Conservation (phyloP, 2,329 filamentous ascomycete species). For the Colletotrichum gigasporum region DNA sequence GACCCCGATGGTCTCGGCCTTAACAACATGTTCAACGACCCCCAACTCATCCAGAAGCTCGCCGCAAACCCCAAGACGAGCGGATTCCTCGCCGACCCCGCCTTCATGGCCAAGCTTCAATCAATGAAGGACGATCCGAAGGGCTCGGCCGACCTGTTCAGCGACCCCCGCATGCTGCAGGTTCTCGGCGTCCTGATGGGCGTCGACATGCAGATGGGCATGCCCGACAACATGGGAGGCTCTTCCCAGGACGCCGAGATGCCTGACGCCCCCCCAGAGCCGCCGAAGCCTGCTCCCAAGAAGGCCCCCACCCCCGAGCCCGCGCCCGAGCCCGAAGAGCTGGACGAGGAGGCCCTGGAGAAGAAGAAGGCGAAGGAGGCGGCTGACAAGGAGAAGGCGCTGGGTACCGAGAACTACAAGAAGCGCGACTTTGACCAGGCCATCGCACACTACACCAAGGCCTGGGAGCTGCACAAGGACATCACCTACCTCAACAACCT, state of each 20-base stretch:
- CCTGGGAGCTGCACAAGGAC: slow-evolving; percentile 94
- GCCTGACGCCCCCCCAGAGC: slow-evolving; percentile 68
- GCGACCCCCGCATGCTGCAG: slow-evolving; percentile 90
- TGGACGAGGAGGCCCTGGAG: slow-evolving; percentile 84
- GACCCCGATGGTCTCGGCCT: slow-evolving; percentile 75
- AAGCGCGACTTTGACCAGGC: slow-evolving; percentile 96
- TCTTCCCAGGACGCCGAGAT: slow-evolving; percentile 76
- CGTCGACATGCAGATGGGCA: slow-evolving; percentile 78
- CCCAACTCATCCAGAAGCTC: slow-evolving; percentile 88
- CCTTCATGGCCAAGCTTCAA: slow-evolving; percentile 92
- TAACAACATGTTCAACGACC: slow-evolving; percentile 95
- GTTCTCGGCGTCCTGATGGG: slow-evolving; percentile 94
- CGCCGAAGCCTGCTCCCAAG: slow-evolving; percentile 58
- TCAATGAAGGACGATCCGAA: slow-evolving; percentile 83
- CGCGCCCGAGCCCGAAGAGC: slow-evolving; percentile 71
- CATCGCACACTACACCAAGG: slow-evolving; percentile 92
- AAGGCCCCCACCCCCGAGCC: slow-evolving; percentile 66
- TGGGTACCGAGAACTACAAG: slow-evolving; percentile 97
- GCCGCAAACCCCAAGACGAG: slow-evolving; percentile 95
- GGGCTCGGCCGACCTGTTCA: slow-evolving; percentile 81
- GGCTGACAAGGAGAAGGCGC: slow-evolving; percentile 92
- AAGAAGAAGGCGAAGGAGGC: slow-evolving; percentile 92
- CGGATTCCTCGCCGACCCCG: slow-evolving; percentile 78
- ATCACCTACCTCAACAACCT: slow-evolving; percentile 98
- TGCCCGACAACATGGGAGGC: slow-evolving; percentile 46